Percentiles rank a stretch among this genome's conserved stretches.
Conservation (phyloP, 169 alveolate species). For the Cyclospora cayetanensis region DNA sequence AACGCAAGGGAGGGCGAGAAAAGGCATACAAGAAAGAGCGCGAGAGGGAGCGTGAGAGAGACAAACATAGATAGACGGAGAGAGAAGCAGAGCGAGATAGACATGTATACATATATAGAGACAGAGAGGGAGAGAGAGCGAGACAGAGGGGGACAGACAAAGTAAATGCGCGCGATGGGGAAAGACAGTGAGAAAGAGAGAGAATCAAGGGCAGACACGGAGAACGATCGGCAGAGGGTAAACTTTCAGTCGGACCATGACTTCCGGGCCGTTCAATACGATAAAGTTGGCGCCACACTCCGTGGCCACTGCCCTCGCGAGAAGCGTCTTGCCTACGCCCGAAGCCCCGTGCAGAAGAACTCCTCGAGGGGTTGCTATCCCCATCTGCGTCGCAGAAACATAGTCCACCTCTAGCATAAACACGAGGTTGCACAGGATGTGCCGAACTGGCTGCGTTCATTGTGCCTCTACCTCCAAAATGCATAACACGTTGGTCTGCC, state of each 20-base stretch:
- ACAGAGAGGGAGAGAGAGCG: neutral
- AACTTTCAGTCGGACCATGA: constrained; percentile 43
- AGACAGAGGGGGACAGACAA: neutral
- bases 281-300: constrained; percentile 81
- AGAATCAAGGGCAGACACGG: neutral
- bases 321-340: constrained; percentile 96
- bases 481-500: no score
- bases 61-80: neutral
- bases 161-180: neutral
- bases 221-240: neutral
- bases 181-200: no score
- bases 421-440: no score
- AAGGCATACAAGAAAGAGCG: no score
- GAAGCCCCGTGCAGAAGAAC: constrained; percentile 73
- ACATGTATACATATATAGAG: neutral
- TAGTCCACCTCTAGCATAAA: neutral
- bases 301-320: constrained; percentile 99
- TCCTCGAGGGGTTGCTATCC: constrained; percentile 67
- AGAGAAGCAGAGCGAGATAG: no score
- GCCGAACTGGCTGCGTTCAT: no score
- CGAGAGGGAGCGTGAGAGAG: no score
- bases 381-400: constrained; percentile 43
- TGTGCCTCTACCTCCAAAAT: no score
- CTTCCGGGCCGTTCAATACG: constrained; percentile 71
- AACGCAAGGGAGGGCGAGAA: no score